phyloP scores from a whole-genome alignment of 352 stramenopile species.

The Globisporangium parvum region DNA sequence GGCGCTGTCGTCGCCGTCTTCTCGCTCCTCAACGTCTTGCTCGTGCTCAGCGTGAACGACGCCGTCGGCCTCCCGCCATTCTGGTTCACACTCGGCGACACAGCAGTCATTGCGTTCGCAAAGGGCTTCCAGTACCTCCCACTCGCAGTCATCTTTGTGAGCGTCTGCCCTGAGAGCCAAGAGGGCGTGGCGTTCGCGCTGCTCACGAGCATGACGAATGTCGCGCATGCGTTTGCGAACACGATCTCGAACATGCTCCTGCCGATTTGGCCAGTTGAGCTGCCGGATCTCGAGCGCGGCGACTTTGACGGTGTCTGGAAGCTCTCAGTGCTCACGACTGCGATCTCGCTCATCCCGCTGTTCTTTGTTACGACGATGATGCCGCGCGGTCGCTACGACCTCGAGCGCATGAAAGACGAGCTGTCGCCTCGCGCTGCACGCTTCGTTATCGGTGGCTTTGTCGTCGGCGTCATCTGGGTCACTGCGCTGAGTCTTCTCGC shows the following conservation, averaged over 20 bases:
- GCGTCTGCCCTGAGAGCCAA: slow-evolving; percentile 64
- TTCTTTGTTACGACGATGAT: slow-evolving; percentile 42
- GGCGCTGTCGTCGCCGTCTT: slow-evolving; percentile 51
- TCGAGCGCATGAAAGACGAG: slow-evolving; percentile 48
- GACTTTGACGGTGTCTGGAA: slow-evolving; percentile 75
- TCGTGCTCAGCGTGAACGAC: slow-evolving; percentile 66
- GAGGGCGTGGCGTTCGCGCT: slow-evolving; percentile 74
- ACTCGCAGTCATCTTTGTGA: slow-evolving; percentile 70
- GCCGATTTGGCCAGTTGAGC: slow-evolving; percentile 62
- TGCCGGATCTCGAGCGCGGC: slow-evolving; percentile 43
- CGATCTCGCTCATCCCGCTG: slow-evolving; percentile 50
- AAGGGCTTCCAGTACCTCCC: slow-evolving; percentile 76
- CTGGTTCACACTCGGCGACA: slow-evolving; percentile 73
- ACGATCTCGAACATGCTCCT: slow-evolving; percentile 80
- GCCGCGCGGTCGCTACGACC: slow-evolving; percentile 37
- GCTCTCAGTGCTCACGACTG: slow-evolving; percentile 57
- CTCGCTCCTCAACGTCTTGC: slow-evolving; percentile 63
- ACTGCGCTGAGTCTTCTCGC: slow-evolving; percentile 54
- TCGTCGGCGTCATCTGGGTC: slow-evolving; percentile 61
- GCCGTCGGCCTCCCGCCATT: slow-evolving; percentile 50
- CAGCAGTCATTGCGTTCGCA: slow-evolving; percentile 60
- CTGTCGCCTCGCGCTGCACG: slow-evolving; percentile 29
- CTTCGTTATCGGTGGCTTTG: slow-evolving; percentile 36
- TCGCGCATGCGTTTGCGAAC: slow-evolving; percentile 57
- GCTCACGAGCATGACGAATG: slow-evolving; percentile 70